phyloP scores from a whole-genome alignment of 2,329 filamentous ascomycete genomes.

The Chaetomium strumarium region DNA sequence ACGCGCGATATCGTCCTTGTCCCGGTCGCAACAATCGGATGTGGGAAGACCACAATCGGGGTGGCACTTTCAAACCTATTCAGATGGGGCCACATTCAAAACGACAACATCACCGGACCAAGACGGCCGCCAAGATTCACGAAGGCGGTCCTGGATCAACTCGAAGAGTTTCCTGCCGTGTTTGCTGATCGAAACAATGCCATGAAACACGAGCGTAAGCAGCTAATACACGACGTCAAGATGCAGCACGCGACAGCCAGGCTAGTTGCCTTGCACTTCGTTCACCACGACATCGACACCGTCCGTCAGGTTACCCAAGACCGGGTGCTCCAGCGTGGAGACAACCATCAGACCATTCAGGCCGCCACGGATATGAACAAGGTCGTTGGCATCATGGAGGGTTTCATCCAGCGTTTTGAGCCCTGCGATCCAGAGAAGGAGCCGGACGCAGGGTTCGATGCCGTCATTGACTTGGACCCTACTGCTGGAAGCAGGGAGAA shows the following conservation, averaged over 20 bases:
- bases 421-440: slow-evolving; percentile 56
- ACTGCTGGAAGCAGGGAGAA: slow-evolving; percentile 73
- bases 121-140: slow-evolving; percentile 74
- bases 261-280: slow-evolving; percentile 83
- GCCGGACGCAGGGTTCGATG: slow-evolving; percentile 81
- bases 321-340: slow-evolving; percentile 76
- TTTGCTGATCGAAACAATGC: slow-evolving; percentile 95
- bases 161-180: slow-evolving; percentile 64
- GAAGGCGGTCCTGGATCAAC: slow-evolving; percentile 57
- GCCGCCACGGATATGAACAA: slow-evolving; percentile 68
- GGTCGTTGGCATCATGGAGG: slow-evolving; percentile 88
- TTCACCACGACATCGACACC: slow-evolving; percentile 69
- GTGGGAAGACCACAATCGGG: slow-evolving; percentile 91
- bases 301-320: slow-evolving; percentile 70
- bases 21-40: slow-evolving; percentile 88
- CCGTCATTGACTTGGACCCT: slow-evolving; percentile 79
- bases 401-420: slow-evolving; percentile 83
- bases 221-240: slow-evolving; percentile 75
- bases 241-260: slow-evolving; percentile 56
- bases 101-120: slow-evolving; percentile 83
- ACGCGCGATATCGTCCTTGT: slow-evolving; percentile 71
- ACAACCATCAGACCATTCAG: slow-evolving; percentile 97
- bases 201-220: slow-evolving; percentile 76
- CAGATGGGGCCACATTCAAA: slow-evolving; percentile 88
- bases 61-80: slow-evolving; percentile 78